Evolutionary conservation across 768 basidiomycete species (phyloP).

Genomic region (Boletus rubropictus): DNA sequence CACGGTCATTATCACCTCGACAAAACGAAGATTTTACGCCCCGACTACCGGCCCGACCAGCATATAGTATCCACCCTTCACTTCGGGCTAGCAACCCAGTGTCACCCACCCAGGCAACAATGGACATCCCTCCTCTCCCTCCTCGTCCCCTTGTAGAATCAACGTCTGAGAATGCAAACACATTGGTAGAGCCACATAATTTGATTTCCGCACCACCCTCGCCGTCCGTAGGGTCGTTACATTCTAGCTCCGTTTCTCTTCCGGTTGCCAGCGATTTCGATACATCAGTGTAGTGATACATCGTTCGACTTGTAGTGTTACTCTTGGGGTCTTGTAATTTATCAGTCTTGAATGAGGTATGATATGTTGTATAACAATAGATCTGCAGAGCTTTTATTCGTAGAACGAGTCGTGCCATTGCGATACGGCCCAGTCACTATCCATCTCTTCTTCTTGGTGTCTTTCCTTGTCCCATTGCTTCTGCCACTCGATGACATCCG

Average conservation of each 20-base stretch:
- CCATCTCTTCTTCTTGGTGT: conserved; percentile 31
- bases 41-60: conserved; percentile 59
- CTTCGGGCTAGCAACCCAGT: conserved; percentile 44
- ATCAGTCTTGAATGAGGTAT: background rate
- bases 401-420: conserved; percentile 28
- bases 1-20: conserved; percentile 19
- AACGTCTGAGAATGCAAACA: conserved; percentile 1
- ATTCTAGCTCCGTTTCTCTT: conserved; percentile 14
- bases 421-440: conserved; percentile 28
- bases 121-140: conserved; percentile 28
- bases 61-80: conserved; percentile 75
- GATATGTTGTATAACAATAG: conserved; percentile 2
- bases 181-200: conserved; percentile 5
- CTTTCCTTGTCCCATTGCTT: conserved; percentile 23
- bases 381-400: conserved; percentile 3
- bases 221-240: conserved; percentile 12
- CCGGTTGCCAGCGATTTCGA: conserved; percentile 5
- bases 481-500: conserved; percentile 31
- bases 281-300: conserved; percentile 8
- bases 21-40: conserved; percentile 67
- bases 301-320: conserved; percentile 13
- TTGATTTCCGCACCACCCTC: conserved; percentile 9
- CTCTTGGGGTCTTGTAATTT: conserved; percentile 2
- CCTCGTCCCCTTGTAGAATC: conserved; percentile 25
- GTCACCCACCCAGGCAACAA: conserved; percentile 42